Evolutionary conservation across 768 basidiomycete genomes (phyloP).

Genomic region (Boletus subparvulus): DNA sequence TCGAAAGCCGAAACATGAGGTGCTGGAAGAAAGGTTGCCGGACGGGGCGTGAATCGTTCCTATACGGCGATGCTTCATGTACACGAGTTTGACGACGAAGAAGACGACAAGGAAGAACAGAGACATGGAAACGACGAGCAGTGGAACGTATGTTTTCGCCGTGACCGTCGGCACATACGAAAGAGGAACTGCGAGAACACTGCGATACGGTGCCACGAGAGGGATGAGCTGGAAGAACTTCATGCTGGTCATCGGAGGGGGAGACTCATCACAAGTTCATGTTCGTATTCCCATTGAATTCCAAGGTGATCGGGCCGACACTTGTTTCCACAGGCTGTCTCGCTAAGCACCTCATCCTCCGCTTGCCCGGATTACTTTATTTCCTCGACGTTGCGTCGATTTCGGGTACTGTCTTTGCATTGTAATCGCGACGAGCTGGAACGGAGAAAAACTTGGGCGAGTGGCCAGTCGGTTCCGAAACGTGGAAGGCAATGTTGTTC

Average conservation of each 20-base stretch:
- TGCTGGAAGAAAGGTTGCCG: not conserved
- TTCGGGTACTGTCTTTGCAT: no score
- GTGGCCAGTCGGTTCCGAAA: no score
- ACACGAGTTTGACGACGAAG: conserved; percentile 25
- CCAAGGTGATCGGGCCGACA: conserved; percentile 11
- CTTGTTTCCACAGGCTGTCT: not conserved
- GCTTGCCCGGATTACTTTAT: no score
- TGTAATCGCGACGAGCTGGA: no score
- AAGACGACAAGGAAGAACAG: conserved; percentile 19
- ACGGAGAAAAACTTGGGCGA: no score
- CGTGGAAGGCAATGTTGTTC: no score
- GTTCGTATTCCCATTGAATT: conserved; percentile 19
- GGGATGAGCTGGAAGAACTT: not conserved
- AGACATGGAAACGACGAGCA: conserved; percentile 13
- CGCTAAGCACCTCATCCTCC: no score
- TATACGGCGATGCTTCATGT: conserved; percentile 31
- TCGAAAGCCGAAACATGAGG: not conserved
- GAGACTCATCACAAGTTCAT: not conserved
- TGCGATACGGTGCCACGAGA: not conserved
- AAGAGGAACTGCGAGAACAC: conserved; percentile 15
- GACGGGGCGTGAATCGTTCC: conserved; percentile 22
- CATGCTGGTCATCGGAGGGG: conserved; percentile 1
- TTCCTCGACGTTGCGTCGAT: no score
- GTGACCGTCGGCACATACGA: not conserved
- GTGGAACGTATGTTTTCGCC: conserved; percentile 5